Base-by-base conservation (phyloP, 1,284 basidiomycete genomes). In the Fomes fomentarius region DNA sequence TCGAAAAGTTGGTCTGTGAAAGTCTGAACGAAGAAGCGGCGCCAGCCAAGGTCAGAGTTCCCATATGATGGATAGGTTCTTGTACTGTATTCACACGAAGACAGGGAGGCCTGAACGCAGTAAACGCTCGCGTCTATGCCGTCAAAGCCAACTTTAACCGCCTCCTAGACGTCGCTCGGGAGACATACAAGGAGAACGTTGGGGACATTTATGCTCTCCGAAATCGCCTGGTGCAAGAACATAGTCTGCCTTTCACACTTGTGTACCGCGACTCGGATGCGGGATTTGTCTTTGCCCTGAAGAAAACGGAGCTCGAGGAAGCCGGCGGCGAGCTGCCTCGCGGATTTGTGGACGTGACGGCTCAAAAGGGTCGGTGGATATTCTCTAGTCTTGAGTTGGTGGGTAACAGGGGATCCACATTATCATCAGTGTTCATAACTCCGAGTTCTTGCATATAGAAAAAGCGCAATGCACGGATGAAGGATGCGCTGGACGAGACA, bases 181-280 rank as follows among this genome's bases (percentile, higher is more conserved):
- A 93, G 66, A 96, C 95, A 0, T 94, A 90, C 74, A 91, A 89
- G 63, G 95, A 97, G 68, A 96, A 96, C 61, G 79, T 94, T 15
- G 81, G 84, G 2, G 94, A 97, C 64, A 93, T 96, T 44, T 84
- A 85, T 57, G 78, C 85, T 46, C 74, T 94, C 33, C 83, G 81
- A 56, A 75, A 76, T 10, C 73, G 72, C 0, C 71, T 93, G 5
- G 76, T 81, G 2, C 81, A 89, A 52, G 74, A 82, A 51, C 81
- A 91, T 58, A 76, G 75, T 2, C 70, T 94, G 1, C 84, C 87
- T 0, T 66, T 94, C 15, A 77, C 78, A 2, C 71, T 93, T 5
- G 73, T 85, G 4, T 90, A 91, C 65, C 85, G 89, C 66, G 85
- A 87, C 37, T 78, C 72, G 1, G 85, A 87, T 38, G 79, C 73